Evolutionary conservation across 164 flowering plant genomes (phyloP).

Genomic region (Annona cherimola): DNA sequence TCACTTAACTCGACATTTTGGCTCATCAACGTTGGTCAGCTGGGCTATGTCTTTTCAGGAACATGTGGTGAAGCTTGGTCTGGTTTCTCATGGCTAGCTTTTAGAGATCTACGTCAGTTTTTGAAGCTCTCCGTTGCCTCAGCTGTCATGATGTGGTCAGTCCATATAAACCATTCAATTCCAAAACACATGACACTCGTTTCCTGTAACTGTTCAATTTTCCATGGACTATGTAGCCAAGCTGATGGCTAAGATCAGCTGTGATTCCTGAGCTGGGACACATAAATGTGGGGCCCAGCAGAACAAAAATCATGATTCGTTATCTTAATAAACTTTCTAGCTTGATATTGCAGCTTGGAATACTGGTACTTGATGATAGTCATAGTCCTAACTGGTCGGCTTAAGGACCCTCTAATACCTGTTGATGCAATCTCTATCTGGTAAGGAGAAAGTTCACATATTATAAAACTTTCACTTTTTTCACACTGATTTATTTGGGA

Average conservation of each 20-base stretch:
- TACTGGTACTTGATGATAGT: constrained; percentile 16
- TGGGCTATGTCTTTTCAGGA: constrained; percentile 49
- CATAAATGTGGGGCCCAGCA: too few relatives aligned
- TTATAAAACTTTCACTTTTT: too few relatives aligned
- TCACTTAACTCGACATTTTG: constrained; percentile 61
- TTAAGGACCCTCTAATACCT: constrained; percentile 12
- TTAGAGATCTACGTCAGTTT: constrained; percentile 50
- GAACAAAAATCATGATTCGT: too few relatives aligned
- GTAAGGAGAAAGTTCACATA: neutral
- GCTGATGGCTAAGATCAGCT: too few relatives aligned
- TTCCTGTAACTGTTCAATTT: too few relatives aligned
- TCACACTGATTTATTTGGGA: too few relatives aligned
- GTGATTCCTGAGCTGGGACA: too few relatives aligned
- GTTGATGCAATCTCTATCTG: constrained; percentile 17
- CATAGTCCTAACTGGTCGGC: constrained; percentile 12
- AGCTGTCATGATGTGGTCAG: constrained; percentile 73
- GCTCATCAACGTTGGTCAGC: constrained; percentile 53
- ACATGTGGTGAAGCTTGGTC: constrained; percentile 59
- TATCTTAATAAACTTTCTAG: too few relatives aligned
- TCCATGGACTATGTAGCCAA: too few relatives aligned
- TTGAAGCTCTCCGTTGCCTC: constrained; percentile 64
- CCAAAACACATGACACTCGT: too few relatives aligned
- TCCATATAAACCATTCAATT: too few relatives aligned
- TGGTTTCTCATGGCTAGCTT: constrained; percentile 65
- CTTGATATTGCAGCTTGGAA: constrained; percentile 11